Conservation (phyloP, 2,329 filamentous ascomycete species). For the Aschersonia sp. region DNA sequence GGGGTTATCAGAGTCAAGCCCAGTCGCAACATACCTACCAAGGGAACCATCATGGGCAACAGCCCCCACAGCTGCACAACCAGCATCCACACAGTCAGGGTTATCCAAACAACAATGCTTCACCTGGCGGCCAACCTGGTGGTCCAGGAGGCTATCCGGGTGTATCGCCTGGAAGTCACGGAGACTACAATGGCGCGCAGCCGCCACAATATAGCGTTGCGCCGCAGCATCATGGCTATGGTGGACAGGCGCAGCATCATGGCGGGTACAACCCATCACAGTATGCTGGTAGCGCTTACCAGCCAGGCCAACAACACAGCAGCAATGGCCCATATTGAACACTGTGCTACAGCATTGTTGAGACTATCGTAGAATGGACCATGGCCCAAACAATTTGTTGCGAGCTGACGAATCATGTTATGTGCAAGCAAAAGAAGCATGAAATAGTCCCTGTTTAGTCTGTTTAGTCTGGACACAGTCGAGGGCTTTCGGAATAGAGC, state of each 20-base stretch:
- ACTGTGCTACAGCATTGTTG: neutral
- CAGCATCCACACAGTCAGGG: conserved; percentile 9
- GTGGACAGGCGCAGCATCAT: conserved; percentile 3
- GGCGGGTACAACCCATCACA: conserved; percentile 10
- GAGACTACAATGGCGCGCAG: conserved; percentile 9
- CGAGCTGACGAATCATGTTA: no score
- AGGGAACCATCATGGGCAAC: neutral
- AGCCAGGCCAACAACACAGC: conserved; percentile 9
- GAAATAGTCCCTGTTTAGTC: no score
- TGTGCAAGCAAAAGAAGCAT: no score
- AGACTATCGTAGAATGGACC: neutral
- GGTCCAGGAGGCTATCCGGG: conserved; percentile 8
- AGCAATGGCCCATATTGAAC: conserved; percentile 5
- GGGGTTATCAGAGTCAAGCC: conserved; percentile 2
- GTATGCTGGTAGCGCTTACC: conserved; percentile 13
- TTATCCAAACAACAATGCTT: conserved; percentile 7
- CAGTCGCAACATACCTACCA: conserved; percentile 2
- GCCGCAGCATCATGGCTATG: conserved; percentile 6
- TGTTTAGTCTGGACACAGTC: no score
- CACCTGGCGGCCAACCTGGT: conserved; percentile 9
- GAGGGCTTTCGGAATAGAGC: no score
- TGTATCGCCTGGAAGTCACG: conserved; percentile 7
- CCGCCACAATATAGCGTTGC: conserved; percentile 10
- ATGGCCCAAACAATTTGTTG: no score
- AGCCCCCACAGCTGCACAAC: conserved; percentile 4